Base-by-base conservation (phyloP, 805 yeast genomes). In the Sugiyamaella smithiae region DNA sequence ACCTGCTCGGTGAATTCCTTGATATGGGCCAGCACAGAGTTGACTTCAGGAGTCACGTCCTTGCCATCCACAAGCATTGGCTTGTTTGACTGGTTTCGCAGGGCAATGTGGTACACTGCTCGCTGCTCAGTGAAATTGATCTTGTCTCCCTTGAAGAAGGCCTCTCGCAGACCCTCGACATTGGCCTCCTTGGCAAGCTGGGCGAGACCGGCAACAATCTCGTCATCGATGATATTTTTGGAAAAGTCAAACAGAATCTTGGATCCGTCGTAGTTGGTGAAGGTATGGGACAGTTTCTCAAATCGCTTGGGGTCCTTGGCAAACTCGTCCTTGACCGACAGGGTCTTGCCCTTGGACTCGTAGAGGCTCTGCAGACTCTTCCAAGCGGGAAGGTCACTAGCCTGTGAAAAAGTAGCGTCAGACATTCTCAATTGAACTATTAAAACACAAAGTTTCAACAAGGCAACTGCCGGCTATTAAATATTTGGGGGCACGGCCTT, bases 81-180 rank as follows among this genome's bases (percentile, higher is more conserved):
- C 71, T 79, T 84, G 73, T 81, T 70, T 51, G 93, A 76, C 71
- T 93, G 85, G 81, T 95, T 91, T 80, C 99, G 85, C 63, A 93
- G 80, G 29, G 98, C 99, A 62, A 82, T 88, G 74, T 93, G 99
- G 78, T 78, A 93, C 41, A 93, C 99, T 35, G 99, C 98, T 32
- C 71, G 64, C 72, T 82, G 85, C 74, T 93, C 99, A 54, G 99
- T 93, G 73, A 80, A 80, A 78, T 93, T 93, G 77, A 93, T 89
- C 73, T 88, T 89, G 52, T 82, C 86, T 68, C 99, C 99, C 25
- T 78, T 78, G 66, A 93, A 93, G 89, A 93, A 83, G 49, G 78
- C 87, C 63, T 91, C 95, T 69, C 98, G 82, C 67, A 93, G 81
- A 51, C 75, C 66, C 68, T 88, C 93, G 60, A 93, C 90, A 47